These are phyloP conservation scores for Coriolopsis trogii DNA, from an alignment of 1,284 basidiomycete species.

Conservation along the genomic window DNA sequence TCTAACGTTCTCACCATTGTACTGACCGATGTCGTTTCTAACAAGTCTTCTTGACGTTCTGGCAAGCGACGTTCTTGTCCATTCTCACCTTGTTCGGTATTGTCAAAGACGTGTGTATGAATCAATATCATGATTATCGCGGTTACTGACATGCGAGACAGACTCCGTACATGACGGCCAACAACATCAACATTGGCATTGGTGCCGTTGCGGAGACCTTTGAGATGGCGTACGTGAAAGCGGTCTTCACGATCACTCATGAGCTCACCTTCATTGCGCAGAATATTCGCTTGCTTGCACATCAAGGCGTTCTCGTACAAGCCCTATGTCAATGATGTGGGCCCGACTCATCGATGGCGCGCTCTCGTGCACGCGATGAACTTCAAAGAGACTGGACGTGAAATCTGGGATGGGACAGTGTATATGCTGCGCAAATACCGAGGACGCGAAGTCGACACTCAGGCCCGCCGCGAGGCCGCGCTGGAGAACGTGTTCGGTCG, in stretches of 20 bases:
- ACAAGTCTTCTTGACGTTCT: constrained; percentile 77
- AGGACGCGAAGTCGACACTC: constrained; percentile 52
- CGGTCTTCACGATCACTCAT: neutral
- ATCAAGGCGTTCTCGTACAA: constrained; percentile 77
- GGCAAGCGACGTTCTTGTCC: constrained; percentile 71
- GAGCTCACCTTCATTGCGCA: constrained; percentile 26
- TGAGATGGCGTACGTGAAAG: constrained; percentile 68
- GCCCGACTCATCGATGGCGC: constrained; percentile 50
- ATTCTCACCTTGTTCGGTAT: constrained; percentile 62
- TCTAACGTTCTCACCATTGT: neutral
- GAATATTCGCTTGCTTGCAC: constrained; percentile 71
- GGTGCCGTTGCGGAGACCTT: constrained; percentile 71
- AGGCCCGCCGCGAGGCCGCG: constrained; percentile 49
- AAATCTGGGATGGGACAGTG: constrained; percentile 55
- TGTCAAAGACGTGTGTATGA: constrained; percentile 70
- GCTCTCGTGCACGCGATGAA: constrained; percentile 67
- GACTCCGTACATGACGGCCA: constrained; percentile 71
- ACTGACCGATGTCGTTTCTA: neutral
- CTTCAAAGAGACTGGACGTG: constrained; percentile 66
- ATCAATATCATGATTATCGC: too few species aligned
- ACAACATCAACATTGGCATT: constrained; percentile 76
- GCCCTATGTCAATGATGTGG: constrained; percentile 49
- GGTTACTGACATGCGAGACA: too few species aligned
- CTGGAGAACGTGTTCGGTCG: constrained; percentile 55
- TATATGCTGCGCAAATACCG: constrained; percentile 56